phyloP scores from a whole-genome alignment of 2,329 filamentous ascomycete species.

The Colletotrichum sp. region DNA sequence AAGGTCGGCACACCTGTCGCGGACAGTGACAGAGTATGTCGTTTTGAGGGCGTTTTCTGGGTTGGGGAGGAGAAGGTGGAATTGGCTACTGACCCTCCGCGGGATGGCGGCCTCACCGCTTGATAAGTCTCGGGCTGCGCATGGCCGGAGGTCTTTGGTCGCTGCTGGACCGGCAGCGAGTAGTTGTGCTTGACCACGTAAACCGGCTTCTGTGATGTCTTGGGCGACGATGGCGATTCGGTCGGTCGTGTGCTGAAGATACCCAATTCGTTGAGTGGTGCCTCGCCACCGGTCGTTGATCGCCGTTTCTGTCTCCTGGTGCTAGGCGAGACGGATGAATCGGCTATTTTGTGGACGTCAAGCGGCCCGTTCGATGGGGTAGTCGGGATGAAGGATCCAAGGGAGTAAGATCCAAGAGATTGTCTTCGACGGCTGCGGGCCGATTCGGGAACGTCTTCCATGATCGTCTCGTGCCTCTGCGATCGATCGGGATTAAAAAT shows the following conservation, averaged over 20 bases:
- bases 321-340: not conserved
- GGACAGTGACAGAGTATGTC: conserved; percentile 1
- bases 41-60: conserved; percentile 12
- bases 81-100: conserved; percentile 21
- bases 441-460: conserved; percentile 1
- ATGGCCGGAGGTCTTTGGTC: conserved; percentile 6
- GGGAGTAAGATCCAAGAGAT: conserved; percentile 19
- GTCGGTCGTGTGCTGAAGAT: conserved; percentile 5
- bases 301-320: not conserved
- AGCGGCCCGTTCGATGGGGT: not conserved
- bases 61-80: conserved; percentile 18
- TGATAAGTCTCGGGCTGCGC: not conserved
- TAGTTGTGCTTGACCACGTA: conserved; percentile 25
- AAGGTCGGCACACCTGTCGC: not conserved
- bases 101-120: conserved; percentile 18
- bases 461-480: not conserved
- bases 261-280: not conserved
- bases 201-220: conserved; percentile 25
- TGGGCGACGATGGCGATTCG: conserved; percentile 5
- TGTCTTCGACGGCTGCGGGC: conserved; percentile 6
- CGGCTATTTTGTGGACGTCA: not conserved
- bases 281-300: not conserved
- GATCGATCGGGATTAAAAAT: conserved; percentile 5
- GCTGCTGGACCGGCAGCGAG: conserved; percentile 16
- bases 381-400: conserved; percentile 18